These are phyloP conservation scores for Starmerella floricola DNA, from an alignment of 805 yeast species.

Conservation along the genomic window DNA sequence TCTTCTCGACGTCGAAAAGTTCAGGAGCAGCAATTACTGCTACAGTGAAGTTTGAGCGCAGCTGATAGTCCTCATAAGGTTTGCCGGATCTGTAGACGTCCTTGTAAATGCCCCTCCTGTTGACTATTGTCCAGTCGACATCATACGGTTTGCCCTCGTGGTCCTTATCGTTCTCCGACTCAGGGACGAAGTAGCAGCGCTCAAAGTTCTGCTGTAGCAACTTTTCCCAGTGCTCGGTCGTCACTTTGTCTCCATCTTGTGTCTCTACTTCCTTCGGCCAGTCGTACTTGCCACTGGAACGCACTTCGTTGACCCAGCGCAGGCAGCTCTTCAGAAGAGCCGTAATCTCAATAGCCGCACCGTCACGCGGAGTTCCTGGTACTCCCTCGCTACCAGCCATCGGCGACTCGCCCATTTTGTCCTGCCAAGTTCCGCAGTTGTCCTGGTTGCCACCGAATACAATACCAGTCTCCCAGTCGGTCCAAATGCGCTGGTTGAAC, in stretches of 20 bases:
- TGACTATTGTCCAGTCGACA: slow-evolving; percentile 52
- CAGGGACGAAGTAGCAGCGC: slow-evolving; percentile 63
- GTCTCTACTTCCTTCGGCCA: slow-evolving; percentile 43
- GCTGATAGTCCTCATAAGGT: slow-evolving; percentile 84
- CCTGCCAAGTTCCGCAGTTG: slow-evolving; percentile 99
- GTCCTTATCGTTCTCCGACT: slow-evolving; percentile 37
- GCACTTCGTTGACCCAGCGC: slow-evolving; percentile 59
- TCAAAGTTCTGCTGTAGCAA: slow-evolving; percentile 66
- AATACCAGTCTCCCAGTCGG: slow-evolving; percentile 84
- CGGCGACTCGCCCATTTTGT: slow-evolving; percentile 93
- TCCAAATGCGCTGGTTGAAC: slow-evolving; percentile 64
- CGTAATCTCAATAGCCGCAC: slow-evolving; percentile 86
- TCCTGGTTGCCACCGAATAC: slow-evolving; percentile 82
- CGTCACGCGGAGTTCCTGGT: slow-evolving; percentile 97
- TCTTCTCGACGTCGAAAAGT: slow-evolving; percentile 52
- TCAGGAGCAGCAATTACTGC: slow-evolving; percentile 96
- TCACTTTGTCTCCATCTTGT: slow-evolving; percentile 44
- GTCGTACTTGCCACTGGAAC: slow-evolving; percentile 43
- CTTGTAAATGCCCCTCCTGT: slow-evolving; percentile 89
- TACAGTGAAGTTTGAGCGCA: slow-evolving; percentile 83
- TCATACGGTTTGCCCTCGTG: slow-evolving; percentile 42
- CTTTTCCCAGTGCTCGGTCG: slow-evolving; percentile 60
- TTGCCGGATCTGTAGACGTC: slow-evolving; percentile 73
- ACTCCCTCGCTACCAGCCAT: slow-evolving; percentile 75
- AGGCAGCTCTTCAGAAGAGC: slow-evolving; percentile 77